A percentile compares a stretch with the other conserved stretches of the same genome.
phyloP scores from a whole-genome alignment of 2,329 filamentous ascomycete genomes.

The Ceratocystis diversiconidia region DNA sequence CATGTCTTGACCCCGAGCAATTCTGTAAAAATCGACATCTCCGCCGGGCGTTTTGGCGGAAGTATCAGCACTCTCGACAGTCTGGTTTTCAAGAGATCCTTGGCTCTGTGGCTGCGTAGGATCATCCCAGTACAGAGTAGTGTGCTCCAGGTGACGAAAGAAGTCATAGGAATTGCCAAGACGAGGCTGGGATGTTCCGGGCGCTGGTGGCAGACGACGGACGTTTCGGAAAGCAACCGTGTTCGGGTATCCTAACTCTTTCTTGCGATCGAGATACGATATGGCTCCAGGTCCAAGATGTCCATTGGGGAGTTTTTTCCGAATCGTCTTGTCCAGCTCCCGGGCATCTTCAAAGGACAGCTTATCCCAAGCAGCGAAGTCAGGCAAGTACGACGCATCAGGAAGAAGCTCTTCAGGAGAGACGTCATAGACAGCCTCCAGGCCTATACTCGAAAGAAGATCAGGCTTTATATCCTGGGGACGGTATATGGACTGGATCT shows the following conservation, averaged over 20 bases:
- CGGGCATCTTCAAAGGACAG: conserved; percentile 36
- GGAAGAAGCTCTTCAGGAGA: conserved; percentile 38
- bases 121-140: conserved; percentile 49
- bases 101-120: conserved; percentile 28
- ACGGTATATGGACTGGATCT: conserved; percentile 41
- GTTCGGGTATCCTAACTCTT: conserved; percentile 42
- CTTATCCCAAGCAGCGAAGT: conserved; percentile 38
- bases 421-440: conserved; percentile 40
- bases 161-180: conserved; percentile 53
- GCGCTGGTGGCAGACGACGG: conserved; percentile 40
- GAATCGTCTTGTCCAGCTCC: conserved; percentile 35
- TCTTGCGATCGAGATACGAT: conserved; percentile 43
- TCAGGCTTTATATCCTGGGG: conserved; percentile 34
- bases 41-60: neutral
- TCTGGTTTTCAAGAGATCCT: conserved; percentile 3
- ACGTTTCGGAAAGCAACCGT: conserved; percentile 47
- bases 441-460: conserved; percentile 43
- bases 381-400: conserved; percentile 37
- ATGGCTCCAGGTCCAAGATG: conserved; percentile 42
- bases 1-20: conserved; percentile 39
- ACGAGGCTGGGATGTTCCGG: conserved; percentile 39
- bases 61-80: conserved; percentile 3
- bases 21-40: conserved; percentile 29
- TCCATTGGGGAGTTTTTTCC: conserved; percentile 37
- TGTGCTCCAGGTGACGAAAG: conserved; percentile 46